These are phyloP conservation scores for Chlamydomonas sp. DNA, from an alignment of 139 green algal genomes.

Conservation along the genomic window DNA sequence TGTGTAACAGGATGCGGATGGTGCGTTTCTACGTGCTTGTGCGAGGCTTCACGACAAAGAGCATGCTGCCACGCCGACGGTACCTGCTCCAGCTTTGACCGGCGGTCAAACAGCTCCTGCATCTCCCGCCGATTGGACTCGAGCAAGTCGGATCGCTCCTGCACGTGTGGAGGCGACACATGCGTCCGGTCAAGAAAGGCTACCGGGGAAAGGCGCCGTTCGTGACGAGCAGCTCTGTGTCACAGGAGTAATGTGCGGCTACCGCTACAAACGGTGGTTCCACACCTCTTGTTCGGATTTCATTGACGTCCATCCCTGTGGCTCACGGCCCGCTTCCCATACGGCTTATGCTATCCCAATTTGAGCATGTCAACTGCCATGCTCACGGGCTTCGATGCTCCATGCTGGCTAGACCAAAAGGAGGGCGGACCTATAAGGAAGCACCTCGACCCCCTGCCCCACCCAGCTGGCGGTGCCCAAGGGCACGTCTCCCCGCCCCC, in stretches of 20 bases:
- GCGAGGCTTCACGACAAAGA: too few species aligned
- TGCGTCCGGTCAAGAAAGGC: background rate
- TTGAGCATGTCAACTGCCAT: too few species aligned
- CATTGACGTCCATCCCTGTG: too few species aligned
- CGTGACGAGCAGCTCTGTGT: too few species aligned
- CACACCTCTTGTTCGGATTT: too few species aligned
- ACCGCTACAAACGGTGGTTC: too few species aligned
- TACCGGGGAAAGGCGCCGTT: background rate
- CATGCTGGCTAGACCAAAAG: background rate
- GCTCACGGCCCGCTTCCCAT: too few species aligned
- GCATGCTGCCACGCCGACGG: too few species aligned
- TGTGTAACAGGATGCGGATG: background rate
- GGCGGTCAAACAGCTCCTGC: constrained; percentile 67
- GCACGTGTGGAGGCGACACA: background rate
- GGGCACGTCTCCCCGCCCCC: background rate
- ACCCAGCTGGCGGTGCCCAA: background rate
- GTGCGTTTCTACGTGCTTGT: background rate
- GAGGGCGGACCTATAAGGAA: background rate
- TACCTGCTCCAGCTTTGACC: constrained; percentile 43
- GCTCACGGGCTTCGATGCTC: too few species aligned
- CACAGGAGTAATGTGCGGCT: too few species aligned
- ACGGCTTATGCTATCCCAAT: too few species aligned
- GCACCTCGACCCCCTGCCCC: background rate
- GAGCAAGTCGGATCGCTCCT: constrained; percentile 74
- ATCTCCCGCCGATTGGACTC: constrained; percentile 73